These are phyloP conservation scores for Amoebophrya sp. DNA, from an alignment of 169 alveolate genomes.

Conservation along the genomic window DNA sequence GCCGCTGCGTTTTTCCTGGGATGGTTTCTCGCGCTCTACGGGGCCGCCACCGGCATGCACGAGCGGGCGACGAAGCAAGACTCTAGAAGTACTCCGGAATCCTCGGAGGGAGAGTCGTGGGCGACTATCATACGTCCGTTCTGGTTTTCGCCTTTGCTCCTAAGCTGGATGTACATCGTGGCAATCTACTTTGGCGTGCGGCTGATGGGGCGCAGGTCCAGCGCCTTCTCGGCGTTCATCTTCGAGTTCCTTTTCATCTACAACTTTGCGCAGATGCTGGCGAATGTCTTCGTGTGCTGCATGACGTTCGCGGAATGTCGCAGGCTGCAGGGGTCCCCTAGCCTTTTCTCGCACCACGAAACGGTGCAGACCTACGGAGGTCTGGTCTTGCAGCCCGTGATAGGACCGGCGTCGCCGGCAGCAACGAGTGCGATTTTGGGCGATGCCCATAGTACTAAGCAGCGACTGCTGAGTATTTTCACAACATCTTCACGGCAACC, in stretches of 20 bases:
- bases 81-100: neutral
- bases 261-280: neutral
- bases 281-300: neutral
- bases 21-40: neutral
- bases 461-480: no score
- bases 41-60: neutral
- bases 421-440: neutral
- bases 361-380: neutral
- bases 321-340: neutral
- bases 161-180: neutral
- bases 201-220: neutral
- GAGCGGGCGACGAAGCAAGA: neutral
- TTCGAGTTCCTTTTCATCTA: conserved; percentile 10
- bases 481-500: no score
- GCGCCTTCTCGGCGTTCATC: neutral
- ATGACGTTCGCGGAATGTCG: neutral
- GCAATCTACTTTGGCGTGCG: neutral
- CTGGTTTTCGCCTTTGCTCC: neutral
- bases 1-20: neutral
- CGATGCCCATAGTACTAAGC: no score
- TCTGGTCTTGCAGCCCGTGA: neutral
- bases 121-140: neutral
- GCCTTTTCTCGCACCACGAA: neutral
- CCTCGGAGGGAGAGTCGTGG: no score
- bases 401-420: neutral